phyloP scores from a whole-genome alignment of 352 stramenopile genomes.

The Thraustochytrium striatum region DNA sequence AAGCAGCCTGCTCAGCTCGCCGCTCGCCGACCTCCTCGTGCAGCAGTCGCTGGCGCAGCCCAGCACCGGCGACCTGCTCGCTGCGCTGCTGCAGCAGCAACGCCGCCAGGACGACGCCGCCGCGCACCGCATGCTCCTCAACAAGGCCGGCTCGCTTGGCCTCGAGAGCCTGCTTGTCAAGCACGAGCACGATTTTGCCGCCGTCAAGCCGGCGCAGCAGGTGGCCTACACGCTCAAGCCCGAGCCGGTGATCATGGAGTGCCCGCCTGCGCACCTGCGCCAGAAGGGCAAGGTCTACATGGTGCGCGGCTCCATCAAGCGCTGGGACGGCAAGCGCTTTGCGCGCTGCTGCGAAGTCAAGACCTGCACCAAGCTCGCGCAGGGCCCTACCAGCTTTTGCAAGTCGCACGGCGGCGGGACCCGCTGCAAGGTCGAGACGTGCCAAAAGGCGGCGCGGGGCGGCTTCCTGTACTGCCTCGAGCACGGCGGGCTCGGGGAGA shows the following conservation, averaged over 20 bases:
- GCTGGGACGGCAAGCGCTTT: constrained; percentile 45
- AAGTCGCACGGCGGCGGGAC: constrained; percentile 43
- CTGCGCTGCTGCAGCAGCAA: neutral
- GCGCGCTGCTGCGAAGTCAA: constrained; percentile 20
- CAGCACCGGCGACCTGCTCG: neutral
- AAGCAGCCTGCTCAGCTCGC: neutral
- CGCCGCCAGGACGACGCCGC: neutral
- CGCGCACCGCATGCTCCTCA: neutral
- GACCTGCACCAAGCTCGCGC: constrained; percentile 38
- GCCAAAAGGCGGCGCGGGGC: constrained; percentile 8
- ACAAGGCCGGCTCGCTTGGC: neutral
- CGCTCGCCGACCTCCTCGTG: neutral
- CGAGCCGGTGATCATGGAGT: constrained; percentile 32
- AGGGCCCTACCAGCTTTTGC: constrained; percentile 45
- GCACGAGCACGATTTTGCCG: neutral
- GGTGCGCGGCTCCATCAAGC: constrained; percentile 30
- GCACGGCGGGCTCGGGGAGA: too few species aligned
- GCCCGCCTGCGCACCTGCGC: neutral
- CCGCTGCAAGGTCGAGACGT: constrained; percentile 5
- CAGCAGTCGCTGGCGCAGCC: neutral
- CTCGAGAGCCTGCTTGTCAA: neutral
- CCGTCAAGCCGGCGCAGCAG: neutral
- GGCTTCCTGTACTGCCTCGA: constrained; percentile 33
- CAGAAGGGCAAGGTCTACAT: constrained; percentile 35
- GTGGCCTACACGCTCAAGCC: constrained; percentile 26